Percentiles rank a stretch among this genome's conserved stretches.
These are phyloP conservation scores for Fomitopsis schrenkii DNA, from an alignment of 1,284 basidiomycete genomes.

Conservation along the genomic window DNA sequence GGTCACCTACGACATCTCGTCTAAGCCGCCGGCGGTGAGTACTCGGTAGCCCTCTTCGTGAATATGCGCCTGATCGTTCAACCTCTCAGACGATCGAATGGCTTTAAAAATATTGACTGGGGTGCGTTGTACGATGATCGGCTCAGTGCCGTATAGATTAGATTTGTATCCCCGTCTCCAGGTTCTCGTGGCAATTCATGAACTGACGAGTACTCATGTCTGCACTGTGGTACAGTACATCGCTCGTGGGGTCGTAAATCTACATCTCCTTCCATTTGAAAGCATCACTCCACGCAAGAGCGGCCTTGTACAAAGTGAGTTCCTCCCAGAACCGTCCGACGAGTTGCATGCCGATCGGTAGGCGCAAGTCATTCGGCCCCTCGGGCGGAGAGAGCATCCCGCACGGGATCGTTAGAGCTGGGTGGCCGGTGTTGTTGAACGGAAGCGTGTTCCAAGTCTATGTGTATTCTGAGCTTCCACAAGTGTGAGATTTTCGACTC, in stretches of 20 bases:
- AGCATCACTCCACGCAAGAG: constrained; percentile 30
- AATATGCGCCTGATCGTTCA: neutral
- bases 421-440: constrained; percentile 29
- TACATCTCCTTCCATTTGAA: constrained; percentile 26
- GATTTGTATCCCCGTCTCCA: neutral
- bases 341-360: constrained; percentile 35
- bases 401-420: constrained; percentile 30
- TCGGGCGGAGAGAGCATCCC: constrained; percentile 27
- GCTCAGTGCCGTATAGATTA: neutral
- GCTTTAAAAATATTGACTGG: constrained; percentile 13
- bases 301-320: constrained; percentile 30
- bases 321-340: constrained; percentile 29
- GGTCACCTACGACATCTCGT: constrained; percentile 95
- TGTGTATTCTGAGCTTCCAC: neutral
- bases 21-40: constrained; percentile 90
- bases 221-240: too few relatives aligned
- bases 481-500: neutral
- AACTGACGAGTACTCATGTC: too few relatives aligned
- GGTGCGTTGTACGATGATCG: neutral
- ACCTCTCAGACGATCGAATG: constrained; percentile 25
- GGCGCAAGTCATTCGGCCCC: constrained; percentile 22
- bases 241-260: neutral
- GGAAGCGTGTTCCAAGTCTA: constrained; percentile 19
- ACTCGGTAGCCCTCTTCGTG: neutral
- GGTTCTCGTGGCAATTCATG: too few relatives aligned